These are phyloP conservation scores for Sphagnurus paluster DNA, from an alignment of 1,284 basidiomycete species.

Conservation along the genomic window DNA sequence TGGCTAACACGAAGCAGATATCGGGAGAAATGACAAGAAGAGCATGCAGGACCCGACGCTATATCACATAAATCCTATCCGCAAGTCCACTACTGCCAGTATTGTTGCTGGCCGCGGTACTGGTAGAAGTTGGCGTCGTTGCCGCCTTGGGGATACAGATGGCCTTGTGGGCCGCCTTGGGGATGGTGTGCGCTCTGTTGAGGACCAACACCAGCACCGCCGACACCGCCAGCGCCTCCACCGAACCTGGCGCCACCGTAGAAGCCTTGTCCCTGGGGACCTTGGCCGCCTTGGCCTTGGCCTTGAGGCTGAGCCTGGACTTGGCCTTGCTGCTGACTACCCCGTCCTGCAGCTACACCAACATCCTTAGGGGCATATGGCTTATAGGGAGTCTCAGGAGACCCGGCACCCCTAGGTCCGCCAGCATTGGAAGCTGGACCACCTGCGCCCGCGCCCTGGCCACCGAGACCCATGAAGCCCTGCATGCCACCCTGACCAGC, in stretches of 20 bases:
- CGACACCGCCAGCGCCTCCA: constrained; percentile 39
- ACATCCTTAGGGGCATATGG: constrained; percentile 71
- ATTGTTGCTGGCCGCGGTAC: constrained; percentile 65
- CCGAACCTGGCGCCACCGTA: constrained; percentile 65
- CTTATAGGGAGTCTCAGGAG: constrained; percentile 74
- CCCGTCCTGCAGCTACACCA: constrained; percentile 39
- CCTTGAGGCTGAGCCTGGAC: constrained; percentile 41
- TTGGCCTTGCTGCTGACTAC: constrained; percentile 38
- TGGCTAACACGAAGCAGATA: constrained; percentile 17
- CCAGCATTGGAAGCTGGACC: constrained; percentile 36
- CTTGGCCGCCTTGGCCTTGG: constrained; percentile 40
- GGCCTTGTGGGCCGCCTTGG: constrained; percentile 59
- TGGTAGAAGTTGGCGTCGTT: constrained; percentile 70
- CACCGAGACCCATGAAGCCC: constrained; percentile 65
- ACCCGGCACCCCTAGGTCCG: constrained; percentile 45
- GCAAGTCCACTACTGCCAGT: constrained; percentile 57
- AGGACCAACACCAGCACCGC: constrained; percentile 33
- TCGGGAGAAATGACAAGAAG: constrained; percentile 25
- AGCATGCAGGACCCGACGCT: constrained; percentile 20
- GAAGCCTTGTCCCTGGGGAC: constrained; percentile 58
- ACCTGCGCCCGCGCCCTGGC: constrained; percentile 49
- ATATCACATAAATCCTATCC: constrained; percentile 10
- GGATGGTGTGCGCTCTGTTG: constrained; percentile 47
- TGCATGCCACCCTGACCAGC: constrained; percentile 56
- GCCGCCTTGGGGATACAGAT: constrained; percentile 62